A percentile compares a stretch with the other conserved stretches of the same genome.
phyloP scores from a whole-genome alignment of 768 basidiomycete genomes.

The Chlorophyllum brunneum region DNA sequence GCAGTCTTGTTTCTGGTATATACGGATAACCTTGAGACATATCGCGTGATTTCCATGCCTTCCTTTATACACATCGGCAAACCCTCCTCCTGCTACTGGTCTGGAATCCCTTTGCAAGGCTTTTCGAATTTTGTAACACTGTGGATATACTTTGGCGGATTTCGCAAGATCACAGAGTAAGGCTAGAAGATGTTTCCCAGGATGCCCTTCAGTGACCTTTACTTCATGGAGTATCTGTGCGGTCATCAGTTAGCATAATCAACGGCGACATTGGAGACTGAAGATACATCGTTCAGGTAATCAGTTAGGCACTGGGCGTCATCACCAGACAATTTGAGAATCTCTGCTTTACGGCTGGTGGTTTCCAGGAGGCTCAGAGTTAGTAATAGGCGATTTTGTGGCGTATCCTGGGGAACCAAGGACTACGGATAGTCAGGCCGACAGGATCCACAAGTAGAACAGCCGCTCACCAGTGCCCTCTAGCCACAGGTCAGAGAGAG shows the following conservation, averaged over 20 bases:
- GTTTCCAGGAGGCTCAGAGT: too few species aligned
- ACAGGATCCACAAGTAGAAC: too few species aligned
- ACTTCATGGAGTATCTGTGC: background rate
- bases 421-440: too few species aligned
- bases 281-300: background rate
- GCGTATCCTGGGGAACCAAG: too few species aligned
- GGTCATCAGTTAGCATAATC: background rate
- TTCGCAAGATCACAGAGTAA: conserved; percentile 6
- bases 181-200: background rate
- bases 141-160: background rate
- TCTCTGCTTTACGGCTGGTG: too few species aligned
- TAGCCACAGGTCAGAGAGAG: too few species aligned
- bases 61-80: conserved; percentile 1
- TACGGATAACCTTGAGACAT: conserved; percentile 12
- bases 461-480: too few species aligned
- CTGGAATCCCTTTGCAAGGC: background rate
- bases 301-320: background rate
- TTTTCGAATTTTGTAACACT: background rate
- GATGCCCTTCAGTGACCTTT: background rate
- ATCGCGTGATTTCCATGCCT: background rate
- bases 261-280: background rate
- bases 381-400: too few species aligned
- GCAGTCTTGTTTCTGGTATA: background rate
- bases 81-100: background rate
- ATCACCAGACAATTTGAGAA: too few species aligned